Base-by-base conservation (phyloP, 495 filamentous ascomycete species). In the Penicillium flavigenum region DNA sequence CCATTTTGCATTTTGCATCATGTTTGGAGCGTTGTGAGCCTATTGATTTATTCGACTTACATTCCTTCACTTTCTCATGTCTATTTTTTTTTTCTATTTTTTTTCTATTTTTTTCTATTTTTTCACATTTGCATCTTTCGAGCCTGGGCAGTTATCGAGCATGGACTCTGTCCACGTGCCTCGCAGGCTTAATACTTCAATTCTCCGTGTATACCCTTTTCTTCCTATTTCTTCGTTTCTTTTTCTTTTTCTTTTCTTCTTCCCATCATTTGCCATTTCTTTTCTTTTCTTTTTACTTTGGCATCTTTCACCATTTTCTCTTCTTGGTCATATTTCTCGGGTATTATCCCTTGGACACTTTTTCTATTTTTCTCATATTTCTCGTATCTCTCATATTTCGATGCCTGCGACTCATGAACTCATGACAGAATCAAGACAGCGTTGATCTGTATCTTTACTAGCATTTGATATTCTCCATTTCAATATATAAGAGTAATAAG, bases 171-270 rank as follows among this genome's bases (percentile, higher is more conserved):
- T 57, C 48, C 47, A 27, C 9, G 57, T 63, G 57, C 45, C 44
- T 68, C 56, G 61, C 61, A 47, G 63, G 63, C 63, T 57, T 66
- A 56, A 62, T 62, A 48, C 44, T 69, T 66, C 61, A 56, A 11
- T 64, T 66, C 66, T 65, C 59, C 58, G 60, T 68, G 61, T 61
- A 66, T 71, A 69, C 64, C 62, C 63, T 59, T 61, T 63, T 47
- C 51, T 61, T 66, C 57, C 20, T n/a, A n/a, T n/a, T n/a, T n/a
- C n/a, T n/a, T n/a, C n/a, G 20, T 49, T 45, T 53, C 51, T 50
- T 55, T 51, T 39, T 52, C 29, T 31, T 32, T 47, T 39, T 24
- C 22, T 24, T 24, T 3, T 0, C 0, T 24, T 24, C 22, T 50
- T 55, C 55, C 45, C 20, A 47, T 50, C 20, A 47, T 50, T 58